Evolutionary conservation across 352 stramenopile genomes (phyloP).

Genomic region (Phytopythium mirpurense): DNA sequence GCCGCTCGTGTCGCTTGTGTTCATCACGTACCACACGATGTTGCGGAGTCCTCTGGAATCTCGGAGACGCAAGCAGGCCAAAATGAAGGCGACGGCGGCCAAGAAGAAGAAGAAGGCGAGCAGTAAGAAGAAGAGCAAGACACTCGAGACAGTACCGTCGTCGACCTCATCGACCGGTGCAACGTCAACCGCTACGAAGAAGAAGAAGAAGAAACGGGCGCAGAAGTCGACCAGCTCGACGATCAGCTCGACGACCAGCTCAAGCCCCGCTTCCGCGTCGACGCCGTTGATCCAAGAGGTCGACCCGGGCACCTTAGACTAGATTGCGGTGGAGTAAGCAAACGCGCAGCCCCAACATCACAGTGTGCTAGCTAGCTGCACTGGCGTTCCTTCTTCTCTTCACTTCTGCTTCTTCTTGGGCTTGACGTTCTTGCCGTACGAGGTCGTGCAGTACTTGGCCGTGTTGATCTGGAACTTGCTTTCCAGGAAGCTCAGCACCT

Average conservation of each 20-base stretch:
- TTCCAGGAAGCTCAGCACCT: conserved; percentile 58
- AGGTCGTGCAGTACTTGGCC: conserved; percentile 58
- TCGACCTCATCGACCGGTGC: neutral
- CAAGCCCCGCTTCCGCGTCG: conserved; percentile 16
- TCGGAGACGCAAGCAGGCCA: conserved; percentile 46
- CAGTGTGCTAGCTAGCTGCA: conserved; percentile 12
- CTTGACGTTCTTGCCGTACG: conserved; percentile 79
- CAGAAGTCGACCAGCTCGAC: conserved; percentile 3
- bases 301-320: conserved; percentile 17
- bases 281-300: conserved; percentile 24
- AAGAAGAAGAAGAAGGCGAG: conserved; percentile 53
- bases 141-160: conserved; percentile 4
- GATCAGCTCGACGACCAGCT: neutral
- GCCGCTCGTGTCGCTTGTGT: conserved; percentile 25
- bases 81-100: conserved; percentile 29
- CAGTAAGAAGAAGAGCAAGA: conserved; percentile 28
- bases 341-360: neutral
- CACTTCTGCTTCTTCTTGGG: conserved; percentile 64
- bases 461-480: conserved; percentile 64
- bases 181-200: neutral
- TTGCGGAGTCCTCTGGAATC: conserved; percentile 54
- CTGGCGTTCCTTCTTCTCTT: conserved; percentile 10
- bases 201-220: conserved; percentile 8
- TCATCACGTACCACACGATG: conserved; percentile 45
- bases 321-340: conserved; percentile 8